A percentile compares a stretch with the other conserved stretches of the same genome.
phyloP scores from a whole-genome alignment of 2,329 filamentous ascomycete species.

The Epichloe typhina region DNA sequence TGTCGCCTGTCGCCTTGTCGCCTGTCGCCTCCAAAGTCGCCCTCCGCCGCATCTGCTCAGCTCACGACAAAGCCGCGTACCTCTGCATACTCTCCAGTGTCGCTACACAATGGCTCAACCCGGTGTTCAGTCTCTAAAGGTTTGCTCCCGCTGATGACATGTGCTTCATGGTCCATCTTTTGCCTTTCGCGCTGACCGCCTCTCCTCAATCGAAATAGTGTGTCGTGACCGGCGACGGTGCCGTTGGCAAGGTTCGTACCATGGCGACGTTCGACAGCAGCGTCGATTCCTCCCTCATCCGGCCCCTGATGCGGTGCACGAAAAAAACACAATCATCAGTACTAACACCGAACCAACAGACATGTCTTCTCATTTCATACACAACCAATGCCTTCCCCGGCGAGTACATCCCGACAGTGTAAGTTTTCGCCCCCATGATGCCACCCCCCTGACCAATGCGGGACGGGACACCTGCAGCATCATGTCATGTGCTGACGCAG shows the following conservation, averaged over 20 bases:
- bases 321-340: not conserved
- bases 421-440: constrained; percentile 25
- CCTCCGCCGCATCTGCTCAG: constrained; percentile 4
- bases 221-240: constrained; percentile 97
- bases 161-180: not conserved
- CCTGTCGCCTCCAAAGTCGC: not conserved
- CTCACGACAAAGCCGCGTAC: not conserved
- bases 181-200: constrained; percentile 16
- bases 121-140: constrained; percentile 85
- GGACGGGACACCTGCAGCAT: constrained; percentile 3
- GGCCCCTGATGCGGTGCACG: not conserved
- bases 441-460: constrained; percentile 4
- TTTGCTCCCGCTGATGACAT: constrained; percentile 28
- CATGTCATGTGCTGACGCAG: constrained; percentile 1
- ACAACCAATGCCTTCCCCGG: constrained; percentile 99
- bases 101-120: constrained; percentile 55
- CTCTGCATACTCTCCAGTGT: not conserved
- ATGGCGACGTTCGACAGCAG: not conserved
- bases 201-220: constrained; percentile 44
- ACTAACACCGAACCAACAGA: constrained; percentile 38
- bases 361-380: constrained; percentile 97
- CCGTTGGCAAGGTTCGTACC: constrained; percentile 64
- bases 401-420: constrained; percentile 99
- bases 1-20: no score
- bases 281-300: constrained; percentile 1